Conservation (phyloP, 2,329 filamentous ascomycete species). For the Aureobasidium leucospermi region DNA sequence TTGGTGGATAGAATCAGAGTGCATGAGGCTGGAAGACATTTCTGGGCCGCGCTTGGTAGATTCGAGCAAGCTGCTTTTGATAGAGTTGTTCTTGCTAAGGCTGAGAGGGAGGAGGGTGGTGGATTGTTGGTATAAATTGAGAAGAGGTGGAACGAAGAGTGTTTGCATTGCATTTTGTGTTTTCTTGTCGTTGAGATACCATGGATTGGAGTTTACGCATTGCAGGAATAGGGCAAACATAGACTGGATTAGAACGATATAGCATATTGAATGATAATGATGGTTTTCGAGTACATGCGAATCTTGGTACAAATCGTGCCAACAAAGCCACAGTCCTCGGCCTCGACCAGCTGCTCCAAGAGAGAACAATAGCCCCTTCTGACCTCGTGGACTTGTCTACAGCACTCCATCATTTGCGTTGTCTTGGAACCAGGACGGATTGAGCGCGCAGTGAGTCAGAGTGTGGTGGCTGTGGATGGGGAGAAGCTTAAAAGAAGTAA, state of each 20-base stretch:
- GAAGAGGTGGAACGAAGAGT: too few species aligned
- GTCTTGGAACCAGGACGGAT: too few species aligned
- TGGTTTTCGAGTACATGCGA: too few species aligned
- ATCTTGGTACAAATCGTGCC: too few species aligned
- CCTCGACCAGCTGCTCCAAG: too few species aligned
- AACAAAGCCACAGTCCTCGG: too few species aligned
- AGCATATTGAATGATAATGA: background rate
- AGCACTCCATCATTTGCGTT: too few species aligned
- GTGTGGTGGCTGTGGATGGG: too few species aligned
- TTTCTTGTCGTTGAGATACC: background rate
- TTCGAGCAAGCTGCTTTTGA: conserved; percentile 85
- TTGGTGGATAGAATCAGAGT: conserved; percentile 74
- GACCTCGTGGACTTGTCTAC: too few species aligned
- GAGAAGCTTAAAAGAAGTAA: too few species aligned
- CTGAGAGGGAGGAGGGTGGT: conserved; percentile 20
- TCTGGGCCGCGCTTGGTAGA: conserved; percentile 77
- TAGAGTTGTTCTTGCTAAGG: conserved; percentile 62
- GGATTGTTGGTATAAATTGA: background rate
- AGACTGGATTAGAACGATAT: background rate
- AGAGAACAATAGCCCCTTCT: too few species aligned
- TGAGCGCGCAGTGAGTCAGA: too few species aligned
- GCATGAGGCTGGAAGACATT: conserved; percentile 87
- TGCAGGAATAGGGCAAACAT: background rate
- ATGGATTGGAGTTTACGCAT: background rate
- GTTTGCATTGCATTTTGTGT: background rate